Evolutionary conservation across 116 monocot genomes (phyloP).

Genomic region (Iris pallida): DNA sequence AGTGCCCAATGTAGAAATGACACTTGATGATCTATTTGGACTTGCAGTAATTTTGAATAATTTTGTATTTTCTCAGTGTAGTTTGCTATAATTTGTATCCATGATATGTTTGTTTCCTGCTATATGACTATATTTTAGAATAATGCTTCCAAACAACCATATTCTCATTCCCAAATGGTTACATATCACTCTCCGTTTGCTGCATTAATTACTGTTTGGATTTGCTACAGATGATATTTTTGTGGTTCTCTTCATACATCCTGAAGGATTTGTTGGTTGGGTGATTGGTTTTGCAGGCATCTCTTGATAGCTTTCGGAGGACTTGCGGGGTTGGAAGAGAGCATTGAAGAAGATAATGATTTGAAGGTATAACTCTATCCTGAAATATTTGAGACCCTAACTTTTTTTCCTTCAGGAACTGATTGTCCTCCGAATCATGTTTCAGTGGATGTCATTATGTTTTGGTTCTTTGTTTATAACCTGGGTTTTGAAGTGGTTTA

Average conservation of each 20-base stretch:
- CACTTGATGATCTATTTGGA: too few relatives aligned
- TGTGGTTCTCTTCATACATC: constrained; percentile 5
- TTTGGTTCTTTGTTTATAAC: not conserved
- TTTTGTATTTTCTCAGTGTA: too few relatives aligned
- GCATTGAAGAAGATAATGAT: constrained; percentile 76
- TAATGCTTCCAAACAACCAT: not conserved
- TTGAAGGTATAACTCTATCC: constrained; percentile 50
- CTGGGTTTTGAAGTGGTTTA: not conserved
- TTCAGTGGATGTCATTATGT: not conserved
- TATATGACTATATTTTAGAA: not conserved
- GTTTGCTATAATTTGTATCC: too few relatives aligned
- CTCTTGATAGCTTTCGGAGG: constrained; percentile 94
- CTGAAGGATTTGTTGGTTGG: constrained; percentile 1
- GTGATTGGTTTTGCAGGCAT: constrained; percentile 43
- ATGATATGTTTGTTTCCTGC: not conserved
- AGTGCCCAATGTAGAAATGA: too few relatives aligned
- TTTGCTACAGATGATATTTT: not conserved
- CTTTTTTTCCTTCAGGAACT: not conserved
- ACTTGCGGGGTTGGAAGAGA: constrained; percentile 85
- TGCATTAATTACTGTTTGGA: not conserved
- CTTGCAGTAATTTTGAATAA: too few relatives aligned
- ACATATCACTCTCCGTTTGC: not conserved
- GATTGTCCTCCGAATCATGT: not conserved
- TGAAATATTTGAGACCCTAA: not conserved
- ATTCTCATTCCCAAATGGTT: not conserved